A percentile compares a stretch with the other conserved stretches of the same genome.
phyloP scores from a whole-genome alignment of 805 yeast genomes.

The Trichomonascus vanleenenianus region DNA sequence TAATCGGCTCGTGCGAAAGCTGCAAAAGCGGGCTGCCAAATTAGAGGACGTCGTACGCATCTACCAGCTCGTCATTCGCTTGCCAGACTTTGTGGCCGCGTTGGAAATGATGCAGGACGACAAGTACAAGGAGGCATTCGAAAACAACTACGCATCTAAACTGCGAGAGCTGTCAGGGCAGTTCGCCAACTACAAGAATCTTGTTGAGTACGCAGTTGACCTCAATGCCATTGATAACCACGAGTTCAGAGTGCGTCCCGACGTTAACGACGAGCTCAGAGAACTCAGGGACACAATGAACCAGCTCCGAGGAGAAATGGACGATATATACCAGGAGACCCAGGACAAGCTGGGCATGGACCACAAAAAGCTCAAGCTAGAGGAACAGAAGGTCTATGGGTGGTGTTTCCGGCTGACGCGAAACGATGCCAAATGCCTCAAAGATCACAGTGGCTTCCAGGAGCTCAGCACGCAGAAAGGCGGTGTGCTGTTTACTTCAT shows the following conservation, averaged over 20 bases:
- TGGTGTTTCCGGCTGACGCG: slow-evolving; percentile 94
- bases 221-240: slow-evolving; percentile 72
- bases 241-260: slow-evolving; percentile 81
- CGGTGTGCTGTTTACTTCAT: slow-evolving; percentile 86
- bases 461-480: slow-evolving; percentile 92
- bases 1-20: slow-evolving; percentile 62
- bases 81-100: slow-evolving; percentile 60
- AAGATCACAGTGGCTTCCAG: slow-evolving; percentile 52
- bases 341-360: slow-evolving; percentile 76
- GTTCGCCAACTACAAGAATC: slow-evolving; percentile 63
- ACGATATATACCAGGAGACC: slow-evolving; percentile 43
- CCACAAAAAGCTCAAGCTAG: slow-evolving; percentile 84
- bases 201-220: slow-evolving; percentile 90
- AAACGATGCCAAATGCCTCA: slow-evolving; percentile 70
- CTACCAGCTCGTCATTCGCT: slow-evolving; percentile 64
- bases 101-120: slow-evolving; percentile 39
- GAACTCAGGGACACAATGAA: slow-evolving; percentile 53
- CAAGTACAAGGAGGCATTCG: slow-evolving; percentile 28
- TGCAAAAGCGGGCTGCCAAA: slow-evolving; percentile 46
- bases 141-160: slow-evolving; percentile 50
- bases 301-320: slow-evolving; percentile 50
- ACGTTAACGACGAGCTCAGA: slow-evolving; percentile 72
- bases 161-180: slow-evolving; percentile 42
- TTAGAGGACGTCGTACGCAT: slow-evolving; percentile 86
- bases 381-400: slow-evolving; percentile 80